Base-by-base conservation (phyloP, 2,329 filamentous ascomycete genomes). In the Xylariaceae sp. region DNA sequence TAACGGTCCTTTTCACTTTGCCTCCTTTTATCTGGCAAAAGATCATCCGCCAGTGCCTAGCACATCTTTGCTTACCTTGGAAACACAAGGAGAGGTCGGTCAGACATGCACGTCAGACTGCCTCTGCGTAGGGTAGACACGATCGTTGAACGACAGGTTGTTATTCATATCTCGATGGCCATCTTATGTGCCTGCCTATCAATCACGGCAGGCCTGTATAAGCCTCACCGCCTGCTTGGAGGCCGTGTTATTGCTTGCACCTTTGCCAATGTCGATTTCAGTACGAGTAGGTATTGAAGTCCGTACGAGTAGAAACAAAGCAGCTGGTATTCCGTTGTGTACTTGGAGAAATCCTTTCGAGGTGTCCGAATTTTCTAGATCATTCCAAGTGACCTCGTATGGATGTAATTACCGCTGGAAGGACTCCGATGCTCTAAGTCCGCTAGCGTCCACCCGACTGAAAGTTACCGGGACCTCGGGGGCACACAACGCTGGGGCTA, bases 61-160 rank as follows among this genome's bases (percentile, higher is more conserved):
- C 23, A 30, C 23, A 30, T 30, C 23, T 30, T 30, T 30, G 23
- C 23, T 30, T 30, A 30, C 23, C 23, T 30, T 30, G 23, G 23
- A 30, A 30, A 30, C 23, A 30, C 23, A 30, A 30, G 23, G 4
- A 30, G 23, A 30, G 23, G 23, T 30, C 23, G 52, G 18, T 48
- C 39, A 39, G 37, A 44, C 44, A 60, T 62, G 61, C 58, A 54
- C 18, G 61, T 61, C 55, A 62, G 58, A 60, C 56, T 13, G 35
- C 23, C 52, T 53, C 39, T 18, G 30, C 35, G 15, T 30, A 30
- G 23, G 23, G 23, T 30, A 30, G 23, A 30, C 23, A 30, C 23
- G 23, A 30, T 30, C 23, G 23, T 30, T 30, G 23, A 30, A 30
- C 23, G 23, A 30, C 5, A 30, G 23, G 23, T 30, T 30, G 23